Base-by-base conservation (phyloP, 2,329 filamentous ascomycete genomes). In the Fusarium verrucosum region DNA sequence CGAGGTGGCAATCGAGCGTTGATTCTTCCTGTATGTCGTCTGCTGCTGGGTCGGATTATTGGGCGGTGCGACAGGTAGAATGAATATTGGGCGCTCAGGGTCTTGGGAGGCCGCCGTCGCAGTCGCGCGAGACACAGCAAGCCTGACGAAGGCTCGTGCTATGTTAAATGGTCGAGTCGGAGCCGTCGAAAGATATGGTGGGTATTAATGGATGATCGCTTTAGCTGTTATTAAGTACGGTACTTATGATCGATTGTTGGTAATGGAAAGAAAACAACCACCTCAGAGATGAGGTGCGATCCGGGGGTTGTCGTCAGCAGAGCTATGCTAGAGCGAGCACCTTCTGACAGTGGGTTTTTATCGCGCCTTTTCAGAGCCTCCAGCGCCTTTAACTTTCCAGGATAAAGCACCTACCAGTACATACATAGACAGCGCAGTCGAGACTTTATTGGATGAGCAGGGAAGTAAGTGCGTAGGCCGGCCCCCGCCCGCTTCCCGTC, bases 91-190 rank as follows among this genome's bases (percentile, higher is more conserved):
- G 44, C 49, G 58, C 45, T 58, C 19, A n/a, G 33, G 33, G 50
- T 45, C 44, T 58, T 65, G 65, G 69, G 69, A 71, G 69, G 70
- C 70, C 69, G 70, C 69, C 70, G 69, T 67, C 69, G 50, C 62
- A 54, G 52, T 52, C 44, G 59, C 55, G 55, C 59, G 50, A 58
- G 46, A 62, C 47, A 66, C 46, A 23, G 36, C 32, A 58, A 55
- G 62, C 61, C 63, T 41, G 56, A 64, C 54, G 19, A 67, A 61
- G 56, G 62, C 65, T 64, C 57, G 52, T 62, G 58, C 43, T 61
- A 45, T 44, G 32, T 50, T 45, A 20, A 65, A 56, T 45, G 33
- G 35, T 45, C 40, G 45, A 42, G 49, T 26, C n/a, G 23, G 33
- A 40, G 44, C 42, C n/a, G 56, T 53, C 47, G 30, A 58, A 50